A percentile compares a stretch with the other conserved stretches of the same genome.
Evolutionary conservation across 768 basidiomycete species (phyloP).

Genomic region (Tulasnella calospora): DNA sequence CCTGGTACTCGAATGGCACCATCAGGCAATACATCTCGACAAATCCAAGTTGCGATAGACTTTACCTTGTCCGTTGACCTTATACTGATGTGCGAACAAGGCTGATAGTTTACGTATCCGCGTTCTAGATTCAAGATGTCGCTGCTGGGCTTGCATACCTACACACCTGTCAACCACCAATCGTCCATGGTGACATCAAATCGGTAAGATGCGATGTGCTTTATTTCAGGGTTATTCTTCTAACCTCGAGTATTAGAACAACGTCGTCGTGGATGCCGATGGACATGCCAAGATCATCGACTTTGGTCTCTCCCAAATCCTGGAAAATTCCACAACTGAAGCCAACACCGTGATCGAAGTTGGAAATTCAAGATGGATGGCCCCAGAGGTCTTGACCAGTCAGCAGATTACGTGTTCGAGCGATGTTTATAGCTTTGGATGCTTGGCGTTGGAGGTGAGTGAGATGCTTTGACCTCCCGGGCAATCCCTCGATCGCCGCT

Average conservation of each 20-base stretch:
- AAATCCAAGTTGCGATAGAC: not conserved
- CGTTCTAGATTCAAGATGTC: not conserved
- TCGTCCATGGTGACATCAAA: not conserved
- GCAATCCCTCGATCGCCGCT: not conserved
- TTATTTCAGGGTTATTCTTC: not conserved
- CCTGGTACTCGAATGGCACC: not conserved
- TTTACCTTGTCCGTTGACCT: not conserved
- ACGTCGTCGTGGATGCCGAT: not conserved
- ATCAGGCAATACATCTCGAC: not conserved
- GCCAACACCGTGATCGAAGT: conserved; percentile 3
- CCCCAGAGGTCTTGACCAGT: not conserved
- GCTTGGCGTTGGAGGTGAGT: not conserved
- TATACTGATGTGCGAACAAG: not conserved
- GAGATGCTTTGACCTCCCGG: not conserved
- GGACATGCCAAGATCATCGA: conserved; percentile 6
- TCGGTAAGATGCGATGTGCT: not conserved
- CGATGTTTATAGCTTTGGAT: not conserved
- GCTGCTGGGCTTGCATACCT: not conserved
- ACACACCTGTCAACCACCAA: not conserved
- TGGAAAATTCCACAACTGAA: not conserved
- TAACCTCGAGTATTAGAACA: not conserved
- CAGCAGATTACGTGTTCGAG: not conserved
- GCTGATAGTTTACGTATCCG: not conserved
- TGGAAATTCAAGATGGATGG: not conserved
- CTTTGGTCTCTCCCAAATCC: not conserved